Base-by-base conservation (phyloP, 2,329 filamentous ascomycete species). In the Fusarium musae region DNA sequence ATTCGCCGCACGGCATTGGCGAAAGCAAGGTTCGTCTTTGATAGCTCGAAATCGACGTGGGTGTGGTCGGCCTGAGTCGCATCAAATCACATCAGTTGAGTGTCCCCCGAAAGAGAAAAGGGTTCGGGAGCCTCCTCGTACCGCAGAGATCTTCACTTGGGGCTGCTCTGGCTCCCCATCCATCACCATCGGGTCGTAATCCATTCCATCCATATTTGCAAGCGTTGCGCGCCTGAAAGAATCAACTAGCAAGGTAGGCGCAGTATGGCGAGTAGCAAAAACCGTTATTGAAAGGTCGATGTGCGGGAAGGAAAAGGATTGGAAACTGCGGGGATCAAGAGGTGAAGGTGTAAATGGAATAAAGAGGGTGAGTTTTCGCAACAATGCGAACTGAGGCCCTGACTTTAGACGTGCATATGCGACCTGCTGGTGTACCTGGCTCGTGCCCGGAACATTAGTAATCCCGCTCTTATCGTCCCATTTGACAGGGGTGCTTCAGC, bases 1-100 rank as follows among this genome's bases (percentile, higher is more conserved):
- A 94, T 89, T 80, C 96, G 93, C 71, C 96, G 95, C 70, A 98
- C 85, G 50, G 95, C 93, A 87, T 99, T 99, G 78, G 96, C 96
- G 78, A 98, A 94, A 72, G 95, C 90, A 66, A 98, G 91, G 80
- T 97, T 94, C 78, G 96, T 93, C 81, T 94, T 94, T 79, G 90
- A 92, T 65, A 99, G 90, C 83, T 96, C 92, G 86, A 98, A 98
- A 84, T 97, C 93, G 82, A 97, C 95, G 79, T 93, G 92, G 78
- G 91, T 90, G 72, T 86, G 86, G 80, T 95, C 93, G 74, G 93
- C 93, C 94, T 97, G 77, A 63, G 57, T 71, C 50, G 58, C 66
- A 76, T 71, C 66, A 75, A 65, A 66, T 78, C 64, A 78, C 62
- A 72, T 71, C 72, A 74, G 69, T 42, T 66, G 54, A 67, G 56